Evolutionary conservation across 371 early-diverging fungal species (phyloP).

Genomic region (Catenaria anguillulae): DNA sequence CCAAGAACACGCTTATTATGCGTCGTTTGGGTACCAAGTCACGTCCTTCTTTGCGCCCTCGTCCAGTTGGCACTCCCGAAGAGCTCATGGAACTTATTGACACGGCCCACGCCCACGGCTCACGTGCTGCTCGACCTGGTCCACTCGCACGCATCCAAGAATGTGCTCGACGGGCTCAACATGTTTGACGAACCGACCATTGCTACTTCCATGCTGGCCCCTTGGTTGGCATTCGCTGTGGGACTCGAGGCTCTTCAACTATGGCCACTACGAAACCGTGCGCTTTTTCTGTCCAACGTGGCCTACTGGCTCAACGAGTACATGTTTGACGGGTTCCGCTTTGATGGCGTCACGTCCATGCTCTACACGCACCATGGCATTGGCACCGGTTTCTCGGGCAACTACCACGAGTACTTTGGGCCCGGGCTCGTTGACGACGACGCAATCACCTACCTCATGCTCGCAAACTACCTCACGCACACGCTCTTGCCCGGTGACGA

Average conservation of each 20-base stretch:
- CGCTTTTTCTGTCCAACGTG: constrained; percentile 82
- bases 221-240: constrained; percentile 81
- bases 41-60: constrained; percentile 86
- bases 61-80: constrained; percentile 81
- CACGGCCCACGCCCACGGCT: constrained; percentile 84
- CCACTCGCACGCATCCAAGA: constrained; percentile 92
- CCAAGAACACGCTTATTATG: constrained; percentile 98
- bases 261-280: constrained; percentile 69
- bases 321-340: constrained; percentile 91
- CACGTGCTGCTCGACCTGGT: constrained; percentile 80
- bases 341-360: constrained; percentile 95
- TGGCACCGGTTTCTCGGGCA: constrained; percentile 78
- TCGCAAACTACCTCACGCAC: constrained; percentile 80
- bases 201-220: constrained; percentile 86
- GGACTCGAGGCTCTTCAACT: constrained; percentile 90
- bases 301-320: constrained; percentile 82
- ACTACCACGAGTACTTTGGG: constrained; percentile 87
- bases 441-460: constrained; percentile 71
- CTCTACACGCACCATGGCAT: constrained; percentile 91
- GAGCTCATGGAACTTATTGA: constrained; percentile 77
- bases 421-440: constrained; percentile 58
- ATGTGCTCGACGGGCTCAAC: constrained; percentile 85
- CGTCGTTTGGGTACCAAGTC: constrained; percentile 93
- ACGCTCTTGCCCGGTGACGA: constrained; percentile 36
- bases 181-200: constrained; percentile 85